Conservation (phyloP, 2,329 filamentous ascomycete species). For the Talaromyces sp. region DNA sequence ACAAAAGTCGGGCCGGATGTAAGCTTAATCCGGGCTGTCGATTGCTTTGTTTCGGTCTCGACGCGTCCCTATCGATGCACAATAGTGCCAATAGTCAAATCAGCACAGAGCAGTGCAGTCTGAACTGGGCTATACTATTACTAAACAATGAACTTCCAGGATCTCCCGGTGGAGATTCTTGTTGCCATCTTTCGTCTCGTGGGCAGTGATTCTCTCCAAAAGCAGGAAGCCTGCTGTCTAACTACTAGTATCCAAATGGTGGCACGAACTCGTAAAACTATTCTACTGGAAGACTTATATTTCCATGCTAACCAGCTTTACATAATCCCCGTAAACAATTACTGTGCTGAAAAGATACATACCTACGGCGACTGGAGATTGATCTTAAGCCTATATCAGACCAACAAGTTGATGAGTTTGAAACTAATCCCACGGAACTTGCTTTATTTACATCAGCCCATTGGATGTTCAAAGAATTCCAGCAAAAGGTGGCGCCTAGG, state of each 20-base stretch:
- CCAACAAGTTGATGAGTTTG: neutral
- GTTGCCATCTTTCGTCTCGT: constrained; percentile 3
- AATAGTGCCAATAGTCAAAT: neutral
- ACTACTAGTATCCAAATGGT: constrained; percentile 6
- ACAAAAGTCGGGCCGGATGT: too few species aligned
- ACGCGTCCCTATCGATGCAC: neutral
- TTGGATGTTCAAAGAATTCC: too few species aligned
- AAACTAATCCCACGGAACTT: too few species aligned
- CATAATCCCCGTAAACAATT: neutral
- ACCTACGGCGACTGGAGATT: neutral
- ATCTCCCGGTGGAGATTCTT: constrained; percentile 1
- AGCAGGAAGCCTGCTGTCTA: constrained; percentile 10
- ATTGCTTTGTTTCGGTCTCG: too few species aligned
- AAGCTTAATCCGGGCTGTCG: too few species aligned
- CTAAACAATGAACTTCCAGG: constrained; percentile 4
- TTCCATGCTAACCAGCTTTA: constrained; percentile 1
- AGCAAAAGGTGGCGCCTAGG: too few species aligned
- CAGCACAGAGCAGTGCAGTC: neutral
- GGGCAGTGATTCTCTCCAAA: constrained; percentile 7
- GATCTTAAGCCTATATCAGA: neutral
- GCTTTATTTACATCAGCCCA: too few species aligned
- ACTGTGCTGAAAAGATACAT: neutral
- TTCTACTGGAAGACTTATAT: constrained; percentile 2
- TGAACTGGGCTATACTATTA: neutral
- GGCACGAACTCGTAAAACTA: constrained; percentile 4